Percentiles rank a stretch among this genome's conserved stretches.
phyloP scores from a whole-genome alignment of 441 rosid species.

The Gossypium davidsonii region DNA sequence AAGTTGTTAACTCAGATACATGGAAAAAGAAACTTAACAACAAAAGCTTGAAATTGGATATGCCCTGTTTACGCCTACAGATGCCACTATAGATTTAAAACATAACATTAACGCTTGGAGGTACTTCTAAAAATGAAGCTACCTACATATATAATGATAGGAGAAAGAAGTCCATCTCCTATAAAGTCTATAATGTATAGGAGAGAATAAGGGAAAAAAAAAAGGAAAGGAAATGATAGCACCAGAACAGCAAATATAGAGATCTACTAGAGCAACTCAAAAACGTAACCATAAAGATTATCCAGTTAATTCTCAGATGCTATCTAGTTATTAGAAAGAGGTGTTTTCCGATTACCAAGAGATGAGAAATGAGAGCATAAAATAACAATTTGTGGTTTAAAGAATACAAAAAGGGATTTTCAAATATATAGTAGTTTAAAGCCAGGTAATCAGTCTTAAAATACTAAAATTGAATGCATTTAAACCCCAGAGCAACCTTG shows the following conservation, averaged over 20 bases:
- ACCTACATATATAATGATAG: neutral
- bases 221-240: neutral
- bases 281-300: neutral
- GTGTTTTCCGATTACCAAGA: neutral
- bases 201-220: neutral
- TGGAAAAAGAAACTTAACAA: neutral
- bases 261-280: neutral
- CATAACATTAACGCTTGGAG: no score
- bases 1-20: conserved; percentile 1
- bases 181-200: neutral
- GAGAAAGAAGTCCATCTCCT: neutral
- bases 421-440: neutral
- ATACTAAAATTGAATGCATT: neutral
- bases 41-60: neutral
- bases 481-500: neutral
- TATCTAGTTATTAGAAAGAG: neutral
- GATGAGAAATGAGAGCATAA: neutral
- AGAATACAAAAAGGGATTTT: neutral
- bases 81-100: neutral
- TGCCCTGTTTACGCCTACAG: neutral
- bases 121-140: neutral
- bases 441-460: neutral
- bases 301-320: neutral
- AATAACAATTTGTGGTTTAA: neutral
- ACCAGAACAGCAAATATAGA: neutral